These are phyloP conservation scores for Ammopiptanthus mongolicus DNA, from an alignment of 306 rosid genomes.

Conservation along the genomic window DNA sequence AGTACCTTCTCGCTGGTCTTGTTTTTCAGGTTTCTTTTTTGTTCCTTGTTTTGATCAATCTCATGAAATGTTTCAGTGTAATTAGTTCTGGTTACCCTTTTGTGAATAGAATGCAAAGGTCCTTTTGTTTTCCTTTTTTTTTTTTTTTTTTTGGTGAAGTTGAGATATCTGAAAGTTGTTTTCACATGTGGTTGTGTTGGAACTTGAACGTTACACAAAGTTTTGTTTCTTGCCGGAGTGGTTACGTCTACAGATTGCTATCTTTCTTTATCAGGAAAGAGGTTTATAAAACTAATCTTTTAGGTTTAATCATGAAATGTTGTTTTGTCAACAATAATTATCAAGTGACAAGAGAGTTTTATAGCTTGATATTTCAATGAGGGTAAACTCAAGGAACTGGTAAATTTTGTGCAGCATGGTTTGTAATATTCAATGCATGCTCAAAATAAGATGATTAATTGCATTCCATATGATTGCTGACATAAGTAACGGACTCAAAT, in stretches of 20 bases:
- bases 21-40: slow-evolving; percentile 54
- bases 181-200: slow-evolving; percentile 26
- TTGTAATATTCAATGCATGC: slow-evolving; percentile 19
- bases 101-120: neutral
- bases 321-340: neutral
- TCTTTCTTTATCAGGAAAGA: neutral
- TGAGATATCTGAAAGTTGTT: slow-evolving; percentile 16
- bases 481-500: slow-evolving; percentile 7
- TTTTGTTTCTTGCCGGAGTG: slow-evolving; percentile 23
- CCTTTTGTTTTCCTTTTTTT: slow-evolving; percentile 8
- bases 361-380: neutral
- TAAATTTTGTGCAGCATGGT: slow-evolving; percentile 20
- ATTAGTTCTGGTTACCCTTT: slow-evolving; percentile 13
- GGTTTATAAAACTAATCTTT: neutral
- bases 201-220: slow-evolving; percentile 31
- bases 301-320: neutral
- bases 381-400: slow-evolving; percentile 12
- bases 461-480: slow-evolving; percentile 4
- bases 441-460: slow-evolving; percentile 13
- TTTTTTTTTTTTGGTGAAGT: neutral
- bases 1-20: slow-evolving; percentile 77
- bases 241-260: slow-evolving; percentile 26
- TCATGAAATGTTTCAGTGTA: neutral
- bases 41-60: slow-evolving; percentile 6
- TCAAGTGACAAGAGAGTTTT: neutral